Evolutionary conservation across 495 filamentous ascomycete genomes (phyloP).

Genomic region (Talaromyces liani): DNA sequence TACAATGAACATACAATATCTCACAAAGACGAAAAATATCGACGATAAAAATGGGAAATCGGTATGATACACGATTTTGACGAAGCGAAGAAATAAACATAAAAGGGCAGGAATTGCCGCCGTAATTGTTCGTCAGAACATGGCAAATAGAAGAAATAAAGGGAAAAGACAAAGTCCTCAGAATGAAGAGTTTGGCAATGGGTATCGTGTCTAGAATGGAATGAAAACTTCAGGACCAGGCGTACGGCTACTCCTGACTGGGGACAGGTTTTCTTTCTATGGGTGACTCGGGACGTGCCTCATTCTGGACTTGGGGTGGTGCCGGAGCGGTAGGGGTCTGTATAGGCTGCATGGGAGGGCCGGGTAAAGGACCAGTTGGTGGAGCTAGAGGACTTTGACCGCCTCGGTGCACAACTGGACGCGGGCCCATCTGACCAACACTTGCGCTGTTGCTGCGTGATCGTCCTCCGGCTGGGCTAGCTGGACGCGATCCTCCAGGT

Average conservation of each 20-base stretch:
- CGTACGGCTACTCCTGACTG: conserved; percentile 31
- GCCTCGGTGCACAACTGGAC: conserved; percentile 40
- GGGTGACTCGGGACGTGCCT: not conserved
- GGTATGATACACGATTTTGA: not conserved
- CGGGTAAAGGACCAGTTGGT: conserved; percentile 25
- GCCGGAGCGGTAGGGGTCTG: not conserved
- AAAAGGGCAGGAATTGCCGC: not conserved
- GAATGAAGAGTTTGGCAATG: conserved; percentile 3
- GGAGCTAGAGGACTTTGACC: conserved; percentile 49
- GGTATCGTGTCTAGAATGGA: conserved; percentile 7
- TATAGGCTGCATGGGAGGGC: conserved; percentile 17
- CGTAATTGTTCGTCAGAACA: not conserved
- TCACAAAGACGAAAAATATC: not conserved
- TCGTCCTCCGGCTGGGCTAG: conserved; percentile 33
- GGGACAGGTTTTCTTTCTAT: conserved; percentile 25
- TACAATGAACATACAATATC: conserved; percentile 4
- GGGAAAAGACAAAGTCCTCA: not conserved
- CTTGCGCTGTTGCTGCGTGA: conserved; percentile 46
- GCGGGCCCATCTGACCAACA: conserved; percentile 34
- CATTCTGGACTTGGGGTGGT: not conserved
- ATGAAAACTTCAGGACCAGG: not conserved
- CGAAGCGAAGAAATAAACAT: not conserved
- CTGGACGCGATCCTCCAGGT: conserved; percentile 31
- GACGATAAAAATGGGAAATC: not conserved
- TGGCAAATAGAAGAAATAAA: not conserved